Evolutionary conservation across 306 rosid species (phyloP).

Genomic region (Quercus alba): DNA sequence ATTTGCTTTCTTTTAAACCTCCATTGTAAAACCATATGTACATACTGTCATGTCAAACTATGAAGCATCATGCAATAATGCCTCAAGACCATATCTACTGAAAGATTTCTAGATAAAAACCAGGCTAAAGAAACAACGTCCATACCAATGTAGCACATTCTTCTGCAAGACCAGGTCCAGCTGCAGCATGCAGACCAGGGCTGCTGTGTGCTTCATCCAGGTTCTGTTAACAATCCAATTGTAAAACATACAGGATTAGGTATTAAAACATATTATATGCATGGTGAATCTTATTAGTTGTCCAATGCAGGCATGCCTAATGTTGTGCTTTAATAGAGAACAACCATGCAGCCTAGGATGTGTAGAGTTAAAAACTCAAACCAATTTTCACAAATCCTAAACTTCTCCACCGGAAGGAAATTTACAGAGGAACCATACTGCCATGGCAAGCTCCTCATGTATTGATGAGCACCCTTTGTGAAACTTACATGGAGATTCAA

Average conservation of each 20-base stretch:
- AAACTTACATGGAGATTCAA: too few species aligned
- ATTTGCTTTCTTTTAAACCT: constrained; percentile 2
- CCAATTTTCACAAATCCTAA: not conserved
- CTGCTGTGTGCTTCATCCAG: constrained; percentile 99
- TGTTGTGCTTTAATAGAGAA: constrained; percentile 12
- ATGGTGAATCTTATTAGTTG: not conserved
- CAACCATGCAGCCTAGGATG: constrained; percentile 3
- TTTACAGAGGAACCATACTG: too few species aligned
- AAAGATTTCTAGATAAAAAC: constrained; percentile 5
- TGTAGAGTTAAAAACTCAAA: constrained; percentile 6
- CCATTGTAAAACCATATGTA: not conserved
- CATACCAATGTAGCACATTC: constrained; percentile 90
- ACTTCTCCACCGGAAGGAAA: too few species aligned
- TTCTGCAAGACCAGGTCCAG: constrained; percentile 98
- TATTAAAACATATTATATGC: constrained; percentile 9
- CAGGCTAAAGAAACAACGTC: constrained; percentile 11
- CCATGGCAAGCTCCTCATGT: too few species aligned
- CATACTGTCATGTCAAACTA: not conserved
- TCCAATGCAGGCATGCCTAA: constrained; percentile 12
- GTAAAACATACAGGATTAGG: constrained; percentile 15
- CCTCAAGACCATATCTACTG: constrained; percentile 9
- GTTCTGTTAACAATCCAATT: constrained; percentile 46
- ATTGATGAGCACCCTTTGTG: too few species aligned
- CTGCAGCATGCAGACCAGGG: constrained; percentile 90
- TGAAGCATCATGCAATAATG: not conserved